phyloP scores from a whole-genome alignment of 495 filamentous ascomycete species.

The Talaromyces thailandensis region DNA sequence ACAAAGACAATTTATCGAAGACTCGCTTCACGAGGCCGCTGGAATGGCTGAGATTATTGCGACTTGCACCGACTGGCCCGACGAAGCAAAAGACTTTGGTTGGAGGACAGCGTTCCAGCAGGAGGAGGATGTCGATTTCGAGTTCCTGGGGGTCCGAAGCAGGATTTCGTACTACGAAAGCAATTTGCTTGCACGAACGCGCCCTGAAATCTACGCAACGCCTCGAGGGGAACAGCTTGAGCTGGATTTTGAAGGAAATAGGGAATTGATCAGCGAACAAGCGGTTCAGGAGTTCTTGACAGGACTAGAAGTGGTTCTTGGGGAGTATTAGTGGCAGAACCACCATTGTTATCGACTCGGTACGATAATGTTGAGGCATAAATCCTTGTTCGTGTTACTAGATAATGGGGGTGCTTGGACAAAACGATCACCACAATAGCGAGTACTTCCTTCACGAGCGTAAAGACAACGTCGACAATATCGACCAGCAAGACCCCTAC shows the following conservation, averaged over 20 bases:
- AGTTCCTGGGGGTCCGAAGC: not conserved
- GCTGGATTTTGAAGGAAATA: not conserved
- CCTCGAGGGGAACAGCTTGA: not conserved
- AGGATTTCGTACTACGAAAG: not conserved
- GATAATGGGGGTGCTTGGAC: constrained; percentile 47
- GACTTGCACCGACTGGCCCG: not conserved
- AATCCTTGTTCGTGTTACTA: too few species aligned
- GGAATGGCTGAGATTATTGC: not conserved
- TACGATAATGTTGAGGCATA: not conserved
- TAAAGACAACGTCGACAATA: constrained; percentile 46
- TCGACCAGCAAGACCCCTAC: constrained; percentile 81
- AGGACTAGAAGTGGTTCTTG: not conserved
- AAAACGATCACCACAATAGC: constrained; percentile 51
- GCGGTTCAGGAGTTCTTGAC: not conserved
- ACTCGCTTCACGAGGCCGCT: not conserved
- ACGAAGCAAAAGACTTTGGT: not conserved
- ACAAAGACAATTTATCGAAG: not conserved
- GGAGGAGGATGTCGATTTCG: not conserved
- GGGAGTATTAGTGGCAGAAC: not conserved
- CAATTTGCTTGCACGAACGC: not conserved
- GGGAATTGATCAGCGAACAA: not conserved
- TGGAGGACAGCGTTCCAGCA: not conserved
- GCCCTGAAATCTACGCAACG: not conserved
- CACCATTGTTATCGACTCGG: not conserved
- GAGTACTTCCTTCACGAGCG: constrained; percentile 45